Evolutionary conservation across 2,329 filamentous ascomycete genomes (phyloP).

Genomic region (Truncatella angustata): DNA sequence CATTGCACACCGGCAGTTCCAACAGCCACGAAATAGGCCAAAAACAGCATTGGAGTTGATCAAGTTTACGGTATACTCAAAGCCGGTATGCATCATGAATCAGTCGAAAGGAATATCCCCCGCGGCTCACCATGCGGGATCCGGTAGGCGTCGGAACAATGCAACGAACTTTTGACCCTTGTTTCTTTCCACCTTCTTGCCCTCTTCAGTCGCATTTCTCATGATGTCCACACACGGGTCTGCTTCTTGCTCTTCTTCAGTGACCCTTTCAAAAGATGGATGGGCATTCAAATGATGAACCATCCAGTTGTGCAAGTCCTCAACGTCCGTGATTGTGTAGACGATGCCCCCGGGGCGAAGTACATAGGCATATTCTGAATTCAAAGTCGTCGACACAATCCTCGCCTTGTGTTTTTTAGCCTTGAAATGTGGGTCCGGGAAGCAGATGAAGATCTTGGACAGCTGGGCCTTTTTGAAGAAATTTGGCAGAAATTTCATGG

Average conservation of each 20-base stretch:
- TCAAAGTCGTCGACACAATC: slow-evolving; percentile 85
- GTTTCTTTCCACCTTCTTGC: slow-evolving; percentile 93
- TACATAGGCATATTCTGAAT: slow-evolving; percentile 90
- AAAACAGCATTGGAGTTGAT: no score
- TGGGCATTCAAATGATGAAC: slow-evolving; percentile 78
- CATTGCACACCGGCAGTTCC: no score
- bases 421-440: slow-evolving; percentile 98
- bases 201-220: slow-evolving; percentile 87
- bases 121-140: slow-evolving; percentile 68
- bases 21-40: no score
- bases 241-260: slow-evolving; percentile 62
- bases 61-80: no score
- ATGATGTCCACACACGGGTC: slow-evolving; percentile 74
- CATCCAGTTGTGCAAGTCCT: slow-evolving; percentile 94
- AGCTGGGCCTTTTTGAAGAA: slow-evolving; percentile 85
- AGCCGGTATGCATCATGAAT: no score
- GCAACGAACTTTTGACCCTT: slow-evolving; percentile 89
- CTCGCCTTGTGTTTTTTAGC: slow-evolving; percentile 94
- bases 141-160: slow-evolving; percentile 75
- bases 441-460: slow-evolving; percentile 93
- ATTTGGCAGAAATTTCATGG: slow-evolving; percentile 99
- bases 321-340: slow-evolving; percentile 97
- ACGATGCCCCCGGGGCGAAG: slow-evolving; percentile 79
- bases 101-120: neutral
- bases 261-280: slow-evolving; percentile 74